phyloP scores from a whole-genome alignment of 768 basidiomycete genomes.

The Coprinopsis marcescibilis region DNA sequence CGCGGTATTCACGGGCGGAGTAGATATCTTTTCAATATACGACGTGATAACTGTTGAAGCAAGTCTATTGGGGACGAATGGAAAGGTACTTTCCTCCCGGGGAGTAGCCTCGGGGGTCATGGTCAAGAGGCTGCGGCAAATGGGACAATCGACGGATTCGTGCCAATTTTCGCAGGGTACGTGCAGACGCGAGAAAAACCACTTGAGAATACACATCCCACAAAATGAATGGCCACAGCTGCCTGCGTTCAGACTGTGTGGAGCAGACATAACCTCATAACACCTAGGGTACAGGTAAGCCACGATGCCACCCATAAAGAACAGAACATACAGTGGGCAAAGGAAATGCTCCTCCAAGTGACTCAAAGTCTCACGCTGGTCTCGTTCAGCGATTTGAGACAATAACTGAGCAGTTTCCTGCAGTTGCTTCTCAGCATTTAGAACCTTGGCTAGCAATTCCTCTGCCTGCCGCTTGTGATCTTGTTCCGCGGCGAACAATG shows the following conservation, averaged over 20 bases:
- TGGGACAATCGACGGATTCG: constrained; percentile 59
- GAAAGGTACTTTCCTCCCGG: constrained; percentile 45
- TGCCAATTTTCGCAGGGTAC: constrained; percentile 62
- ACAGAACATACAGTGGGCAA: constrained; percentile 50
- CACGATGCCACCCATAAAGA: neutral
- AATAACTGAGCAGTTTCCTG: constrained; percentile 34
- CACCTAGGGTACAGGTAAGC: constrained; percentile 36
- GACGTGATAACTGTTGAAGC: constrained; percentile 46
- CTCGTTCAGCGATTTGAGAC: constrained; percentile 36
- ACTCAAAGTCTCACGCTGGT: constrained; percentile 36
- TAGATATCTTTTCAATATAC: constrained; percentile 44
- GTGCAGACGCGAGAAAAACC: constrained; percentile 66
- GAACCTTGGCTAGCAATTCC: constrained; percentile 36
- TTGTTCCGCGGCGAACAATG: constrained; percentile 31
- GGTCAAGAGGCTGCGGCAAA: constrained; percentile 52
- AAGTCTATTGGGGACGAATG: constrained; percentile 59
- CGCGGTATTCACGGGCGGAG: constrained; percentile 27
- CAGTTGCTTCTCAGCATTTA: constrained; percentile 34
- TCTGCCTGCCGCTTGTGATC: constrained; percentile 31
- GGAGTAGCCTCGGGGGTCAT: constrained; percentile 48
- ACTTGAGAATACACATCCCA: constrained; percentile 58
- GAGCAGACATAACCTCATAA: constrained; percentile 59
- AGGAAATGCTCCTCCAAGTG: constrained; percentile 59
- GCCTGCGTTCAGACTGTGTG: constrained; percentile 48
- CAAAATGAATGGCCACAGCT: constrained; percentile 68